These are phyloP conservation scores for Blastobotrys proliferans DNA, from an alignment of 1,139 yeast genomes.

Conservation along the genomic window DNA sequence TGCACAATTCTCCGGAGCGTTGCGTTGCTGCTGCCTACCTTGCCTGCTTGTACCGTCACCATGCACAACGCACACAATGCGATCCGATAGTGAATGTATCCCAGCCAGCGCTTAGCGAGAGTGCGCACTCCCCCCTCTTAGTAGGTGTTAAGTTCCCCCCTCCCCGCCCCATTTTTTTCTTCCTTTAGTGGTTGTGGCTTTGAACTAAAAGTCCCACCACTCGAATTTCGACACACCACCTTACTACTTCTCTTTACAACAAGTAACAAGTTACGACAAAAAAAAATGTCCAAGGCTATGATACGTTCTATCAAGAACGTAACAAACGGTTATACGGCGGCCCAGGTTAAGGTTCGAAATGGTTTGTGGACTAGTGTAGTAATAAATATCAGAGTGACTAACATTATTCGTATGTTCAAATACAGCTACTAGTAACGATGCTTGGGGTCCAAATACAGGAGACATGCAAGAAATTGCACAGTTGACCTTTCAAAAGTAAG, in stretches of 20 bases:
- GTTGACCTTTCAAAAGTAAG: conserved; percentile 58
- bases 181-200: too few relatives aligned
- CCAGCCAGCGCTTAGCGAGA: too few relatives aligned
- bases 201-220: too few relatives aligned
- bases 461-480: conserved; percentile 85
- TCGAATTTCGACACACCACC: neutral
- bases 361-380: conserved; percentile 25
- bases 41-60: too few relatives aligned
- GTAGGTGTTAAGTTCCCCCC: too few relatives aligned
- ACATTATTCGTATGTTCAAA: neutral
- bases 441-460: conserved; percentile 75
- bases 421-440: conserved; percentile 86
- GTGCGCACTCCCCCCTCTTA: too few relatives aligned
- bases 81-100: too few relatives aligned
- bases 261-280: neutral
- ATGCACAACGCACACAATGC: too few relatives aligned
- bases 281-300: conserved; percentile 64
- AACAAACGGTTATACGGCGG: conserved; percentile 84
- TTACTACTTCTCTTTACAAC: neutral
- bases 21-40: too few relatives aligned
- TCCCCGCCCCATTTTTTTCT: neutral
- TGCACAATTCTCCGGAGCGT: too few relatives aligned
- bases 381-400: neutral
- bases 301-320: conserved; percentile 89
- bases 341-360: conserved; percentile 84